phyloP scores from a whole-genome alignment of 306 rosid species.

The Inga leiocalycina region DNA sequence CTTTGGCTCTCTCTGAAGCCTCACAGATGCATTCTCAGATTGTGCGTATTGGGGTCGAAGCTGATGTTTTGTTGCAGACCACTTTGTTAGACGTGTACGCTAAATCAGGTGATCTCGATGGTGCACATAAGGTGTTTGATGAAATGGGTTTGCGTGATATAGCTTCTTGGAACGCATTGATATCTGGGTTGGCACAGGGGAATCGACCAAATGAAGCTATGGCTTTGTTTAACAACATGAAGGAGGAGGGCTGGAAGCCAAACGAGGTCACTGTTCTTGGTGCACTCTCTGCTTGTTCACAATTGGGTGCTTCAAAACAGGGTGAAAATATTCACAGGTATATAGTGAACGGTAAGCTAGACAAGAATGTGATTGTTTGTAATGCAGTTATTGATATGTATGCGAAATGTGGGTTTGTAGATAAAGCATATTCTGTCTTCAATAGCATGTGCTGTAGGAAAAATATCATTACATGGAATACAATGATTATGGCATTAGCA shows the following conservation, averaged over 20 bases:
- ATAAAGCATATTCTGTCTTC: slow-evolving; percentile 69
- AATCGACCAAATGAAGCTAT: slow-evolving; percentile 66
- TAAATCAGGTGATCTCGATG: slow-evolving; percentile 56
- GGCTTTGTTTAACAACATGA: slow-evolving; percentile 65
- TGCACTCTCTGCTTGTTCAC: slow-evolving; percentile 78
- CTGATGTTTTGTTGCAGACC: slow-evolving; percentile 58
- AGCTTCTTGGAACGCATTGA: slow-evolving; percentile 82
- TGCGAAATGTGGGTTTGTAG: slow-evolving; percentile 77
- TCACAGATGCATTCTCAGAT: slow-evolving; percentile 69
- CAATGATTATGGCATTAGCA: slow-evolving; percentile 86
- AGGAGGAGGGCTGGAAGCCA: slow-evolving; percentile 66
- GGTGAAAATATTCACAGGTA: slow-evolving; percentile 61
- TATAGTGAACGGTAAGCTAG: slow-evolving; percentile 55
- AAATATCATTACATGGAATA: slow-evolving; percentile 78
- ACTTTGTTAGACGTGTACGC: slow-evolving; percentile 84
- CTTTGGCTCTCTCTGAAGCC: slow-evolving; percentile 64
- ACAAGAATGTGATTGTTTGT: slow-evolving; percentile 67
- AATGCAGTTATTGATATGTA: slow-evolving; percentile 89
- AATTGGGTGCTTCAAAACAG: slow-evolving; percentile 73
- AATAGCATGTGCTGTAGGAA: slow-evolving; percentile 59
- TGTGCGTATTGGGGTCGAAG: slow-evolving; percentile 59
- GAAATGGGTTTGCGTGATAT: slow-evolving; percentile 68
- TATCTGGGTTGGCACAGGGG: slow-evolving; percentile 88
- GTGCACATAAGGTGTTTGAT: slow-evolving; percentile 77
- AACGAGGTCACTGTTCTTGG: slow-evolving; percentile 78